Percentiles rank a stretch among this genome's conserved stretches.
phyloP scores from a whole-genome alignment of 495 filamentous ascomycete species.

The Penicillium herquei region DNA sequence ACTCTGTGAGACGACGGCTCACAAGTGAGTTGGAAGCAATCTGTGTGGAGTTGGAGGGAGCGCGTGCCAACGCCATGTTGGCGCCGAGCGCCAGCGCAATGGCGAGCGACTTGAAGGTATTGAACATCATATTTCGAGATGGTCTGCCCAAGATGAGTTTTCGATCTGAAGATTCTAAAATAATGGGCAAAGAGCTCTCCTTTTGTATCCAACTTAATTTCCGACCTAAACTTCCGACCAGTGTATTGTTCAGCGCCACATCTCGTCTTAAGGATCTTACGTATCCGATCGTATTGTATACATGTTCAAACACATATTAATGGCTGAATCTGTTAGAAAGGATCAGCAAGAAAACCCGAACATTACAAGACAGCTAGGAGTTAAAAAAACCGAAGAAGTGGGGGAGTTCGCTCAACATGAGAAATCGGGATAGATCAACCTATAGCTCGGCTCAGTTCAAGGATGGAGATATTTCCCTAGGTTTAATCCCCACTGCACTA shows the following conservation, averaged over 20 bases:
- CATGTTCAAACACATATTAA: neutral
- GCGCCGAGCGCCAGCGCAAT: slow-evolving; percentile 13
- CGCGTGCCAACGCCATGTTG: slow-evolving; percentile 1
- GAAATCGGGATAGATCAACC: too few relatives aligned
- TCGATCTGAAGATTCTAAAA: neutral
- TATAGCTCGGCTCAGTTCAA: too few relatives aligned
- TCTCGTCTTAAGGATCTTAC: neutral
- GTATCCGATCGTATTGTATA: neutral
- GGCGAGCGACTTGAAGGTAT: slow-evolving; percentile 9
- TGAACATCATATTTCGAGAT: slow-evolving; percentile 4
- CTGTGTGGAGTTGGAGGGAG: neutral
- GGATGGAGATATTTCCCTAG: too few relatives aligned
- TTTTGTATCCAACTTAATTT: neutral
- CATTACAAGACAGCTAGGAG: too few relatives aligned
- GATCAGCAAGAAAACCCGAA: too few relatives aligned
- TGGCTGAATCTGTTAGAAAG: too few relatives aligned
- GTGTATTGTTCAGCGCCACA: neutral
- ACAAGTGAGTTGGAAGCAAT: slow-evolving; percentile 10
- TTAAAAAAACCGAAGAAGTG: too few relatives aligned
- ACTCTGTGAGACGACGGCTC: slow-evolving; percentile 23
- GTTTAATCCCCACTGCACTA: too few relatives aligned
- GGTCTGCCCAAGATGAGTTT: neutral
- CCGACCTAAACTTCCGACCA: neutral
- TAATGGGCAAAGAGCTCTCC: neutral
- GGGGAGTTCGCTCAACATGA: too few relatives aligned